A percentile compares a stretch with the other conserved stretches of the same genome.
Conservation (phyloP, 164 flowering plant species). For the Chimonanthus praecox region DNA sequence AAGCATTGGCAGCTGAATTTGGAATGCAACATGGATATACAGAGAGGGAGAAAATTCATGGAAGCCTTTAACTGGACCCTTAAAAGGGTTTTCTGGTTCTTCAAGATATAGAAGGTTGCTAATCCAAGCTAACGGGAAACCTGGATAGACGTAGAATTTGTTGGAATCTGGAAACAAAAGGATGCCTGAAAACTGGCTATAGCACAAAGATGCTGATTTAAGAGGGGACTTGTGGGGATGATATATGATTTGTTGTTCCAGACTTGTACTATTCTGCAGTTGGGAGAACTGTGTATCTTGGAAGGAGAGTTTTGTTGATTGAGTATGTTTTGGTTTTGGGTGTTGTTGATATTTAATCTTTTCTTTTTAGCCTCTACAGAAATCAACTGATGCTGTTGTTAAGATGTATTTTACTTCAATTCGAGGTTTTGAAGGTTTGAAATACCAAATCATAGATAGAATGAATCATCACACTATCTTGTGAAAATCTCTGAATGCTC, state of each 20-base stretch:
- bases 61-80: constrained; percentile 12
- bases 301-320: background rate
- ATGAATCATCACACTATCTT: background rate
- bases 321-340: background rate
- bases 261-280: background rate
- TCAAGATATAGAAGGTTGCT: background rate
- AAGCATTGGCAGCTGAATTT: constrained; percentile 27
- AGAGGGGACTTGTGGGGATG: background rate
- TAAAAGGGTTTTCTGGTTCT: background rate
- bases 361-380: background rate
- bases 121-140: background rate
- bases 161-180: background rate
- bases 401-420: background rate
- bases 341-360: background rate
- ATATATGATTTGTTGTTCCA: background rate
- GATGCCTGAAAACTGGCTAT: background rate
- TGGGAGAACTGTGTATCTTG: background rate
- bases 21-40: constrained; percentile 18
- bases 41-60: constrained; percentile 23
- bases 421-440: background rate
- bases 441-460: background rate
- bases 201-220: background rate
- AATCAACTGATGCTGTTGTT: background rate
- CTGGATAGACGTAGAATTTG: background rate
- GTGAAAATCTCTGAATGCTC: background rate